These are phyloP conservation scores for Castanea crenata DNA, from an alignment of 306 rosid genomes.

Conservation along the genomic window DNA sequence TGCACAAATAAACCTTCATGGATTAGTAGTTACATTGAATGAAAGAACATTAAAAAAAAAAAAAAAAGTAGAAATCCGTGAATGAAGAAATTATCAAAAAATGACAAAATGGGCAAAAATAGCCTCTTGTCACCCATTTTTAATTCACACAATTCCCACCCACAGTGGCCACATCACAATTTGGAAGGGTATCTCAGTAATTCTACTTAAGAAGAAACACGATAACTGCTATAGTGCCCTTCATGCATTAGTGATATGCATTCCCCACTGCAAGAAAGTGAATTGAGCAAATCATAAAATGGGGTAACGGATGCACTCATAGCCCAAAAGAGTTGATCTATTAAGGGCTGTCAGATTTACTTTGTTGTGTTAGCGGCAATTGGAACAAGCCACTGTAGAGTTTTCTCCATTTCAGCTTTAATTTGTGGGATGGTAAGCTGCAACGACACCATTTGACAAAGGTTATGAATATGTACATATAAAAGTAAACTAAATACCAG, in stretches of 20 bases:
- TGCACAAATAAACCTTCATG: constrained; percentile 4
- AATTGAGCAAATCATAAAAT: constrained; percentile 12
- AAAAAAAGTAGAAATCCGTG: not conserved
- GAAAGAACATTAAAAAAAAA: not conserved
- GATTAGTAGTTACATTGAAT: not conserved
- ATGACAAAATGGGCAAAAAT: not conserved
- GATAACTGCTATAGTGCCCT: constrained; percentile 5
- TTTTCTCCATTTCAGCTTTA: constrained; percentile 96
- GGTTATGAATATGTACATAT: not conserved
- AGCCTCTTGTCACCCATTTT: not conserved
- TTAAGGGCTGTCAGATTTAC: constrained; percentile 43
- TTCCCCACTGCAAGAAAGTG: constrained; percentile 10
- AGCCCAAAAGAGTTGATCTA: constrained; percentile 1
- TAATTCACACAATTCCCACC: not conserved
- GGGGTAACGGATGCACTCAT: constrained; percentile 17
- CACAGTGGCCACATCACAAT: not conserved
- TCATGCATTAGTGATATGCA: not conserved
- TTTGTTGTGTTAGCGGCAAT: constrained; percentile 88
- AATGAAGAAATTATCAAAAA: not conserved
- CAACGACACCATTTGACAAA: constrained; percentile 13
- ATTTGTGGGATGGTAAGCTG: constrained; percentile 90
- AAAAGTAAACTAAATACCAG: not conserved
- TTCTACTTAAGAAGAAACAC: not conserved
- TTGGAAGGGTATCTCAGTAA: not conserved
- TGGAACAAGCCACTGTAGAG: constrained; percentile 93